phyloP scores from a whole-genome alignment of 1,284 basidiomycete genomes.

The Ustilago curta region DNA sequence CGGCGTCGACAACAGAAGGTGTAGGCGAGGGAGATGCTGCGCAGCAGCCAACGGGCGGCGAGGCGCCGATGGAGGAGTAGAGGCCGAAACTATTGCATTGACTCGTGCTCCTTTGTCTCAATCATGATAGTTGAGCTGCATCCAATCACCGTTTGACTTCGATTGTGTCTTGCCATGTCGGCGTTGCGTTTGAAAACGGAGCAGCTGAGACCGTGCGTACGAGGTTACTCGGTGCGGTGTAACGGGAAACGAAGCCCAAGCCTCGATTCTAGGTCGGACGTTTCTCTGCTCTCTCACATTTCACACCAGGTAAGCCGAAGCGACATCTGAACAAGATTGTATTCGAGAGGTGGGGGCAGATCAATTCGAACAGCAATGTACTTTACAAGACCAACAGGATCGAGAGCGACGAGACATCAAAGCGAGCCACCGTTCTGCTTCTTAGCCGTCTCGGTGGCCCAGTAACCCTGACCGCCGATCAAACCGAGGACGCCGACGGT shows the following conservation, averaged over 20 bases:
- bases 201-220: no score
- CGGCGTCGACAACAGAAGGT: conserved; percentile 1
- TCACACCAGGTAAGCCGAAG: no score
- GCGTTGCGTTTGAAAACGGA: no score
- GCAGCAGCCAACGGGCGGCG: conserved; percentile 15
- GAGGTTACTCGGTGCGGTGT: no score
- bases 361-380: conserved; percentile 1
- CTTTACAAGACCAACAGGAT: conserved; percentile 11
- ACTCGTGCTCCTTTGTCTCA: background rate
- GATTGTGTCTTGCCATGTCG: no score
- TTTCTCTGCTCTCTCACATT: no score
- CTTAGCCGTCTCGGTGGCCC: conserved; percentile 54
- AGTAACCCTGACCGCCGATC: conserved; percentile 62
- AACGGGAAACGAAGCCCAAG: no score
- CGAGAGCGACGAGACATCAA: background rate
- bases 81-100: background rate
- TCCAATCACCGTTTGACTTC: background rate
- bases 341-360: conserved; percentile 12
- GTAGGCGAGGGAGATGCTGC: conserved; percentile 3
- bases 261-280: no score
- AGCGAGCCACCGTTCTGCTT: conserved; percentile 46
- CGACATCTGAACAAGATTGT: background rate
- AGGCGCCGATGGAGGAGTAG: conserved; percentile 55
- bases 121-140: background rate
- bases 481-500: conserved; percentile 60